Evolutionary conservation across 1,139 yeast species (phyloP).

Genomic region (Suhomyces taliae): DNA sequence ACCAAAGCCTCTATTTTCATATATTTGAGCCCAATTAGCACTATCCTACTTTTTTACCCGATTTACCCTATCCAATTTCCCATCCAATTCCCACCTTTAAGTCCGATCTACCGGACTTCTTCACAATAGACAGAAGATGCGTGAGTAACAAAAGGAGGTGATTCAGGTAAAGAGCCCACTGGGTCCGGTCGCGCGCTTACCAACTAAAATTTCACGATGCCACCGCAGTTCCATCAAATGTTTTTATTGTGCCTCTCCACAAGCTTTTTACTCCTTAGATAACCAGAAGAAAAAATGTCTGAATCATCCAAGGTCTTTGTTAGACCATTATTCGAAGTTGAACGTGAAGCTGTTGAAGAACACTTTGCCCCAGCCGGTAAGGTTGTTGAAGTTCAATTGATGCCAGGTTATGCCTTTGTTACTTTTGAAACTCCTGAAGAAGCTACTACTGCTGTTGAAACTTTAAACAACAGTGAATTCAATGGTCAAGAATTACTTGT

Average conservation of each 20-base stretch:
- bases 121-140: too few relatives aligned
- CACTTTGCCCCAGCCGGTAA: constrained; percentile 67
- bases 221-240: constrained; percentile 1
- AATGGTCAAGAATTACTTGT: constrained; percentile 66
- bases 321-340: constrained; percentile 43
- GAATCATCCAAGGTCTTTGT: constrained; percentile 40
- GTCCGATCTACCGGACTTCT: too few relatives aligned
- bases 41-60: too few relatives aligned
- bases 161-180: neutral
- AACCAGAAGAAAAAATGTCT: constrained; percentile 16
- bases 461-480: constrained; percentile 56
- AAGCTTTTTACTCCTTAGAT: neutral
- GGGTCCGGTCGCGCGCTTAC: constrained; percentile 6
- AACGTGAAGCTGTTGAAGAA: constrained; percentile 62
- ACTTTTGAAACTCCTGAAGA: constrained; percentile 66
- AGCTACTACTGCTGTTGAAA: constrained; percentile 65
- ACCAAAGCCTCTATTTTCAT: too few relatives aligned
- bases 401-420: constrained; percentile 77
- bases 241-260: constrained; percentile 3
- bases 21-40: too few relatives aligned
- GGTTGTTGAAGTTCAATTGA: constrained; percentile 62
- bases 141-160: neutral
- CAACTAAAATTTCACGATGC: constrained; percentile 12
- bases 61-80: too few relatives aligned
- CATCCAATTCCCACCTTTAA: too few relatives aligned